These are phyloP conservation scores for Cucurbita ficifolia DNA, from an alignment of 306 rosid species.

Conservation along the genomic window DNA sequence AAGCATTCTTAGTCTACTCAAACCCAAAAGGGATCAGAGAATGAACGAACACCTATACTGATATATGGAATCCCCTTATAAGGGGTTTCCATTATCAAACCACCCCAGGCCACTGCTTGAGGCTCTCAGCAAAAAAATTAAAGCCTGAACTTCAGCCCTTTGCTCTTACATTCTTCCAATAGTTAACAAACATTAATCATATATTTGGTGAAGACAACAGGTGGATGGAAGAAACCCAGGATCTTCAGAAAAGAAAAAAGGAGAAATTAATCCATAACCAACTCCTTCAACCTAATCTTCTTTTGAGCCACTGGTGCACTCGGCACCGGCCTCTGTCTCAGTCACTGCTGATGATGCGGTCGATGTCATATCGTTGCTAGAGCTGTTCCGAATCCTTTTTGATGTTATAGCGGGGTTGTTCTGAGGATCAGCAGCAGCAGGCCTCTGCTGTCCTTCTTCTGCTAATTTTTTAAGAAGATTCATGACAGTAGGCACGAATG, in stretches of 20 bases:
- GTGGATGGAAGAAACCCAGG: constrained; percentile 6
- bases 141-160: constrained; percentile 7
- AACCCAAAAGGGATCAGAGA: background rate
- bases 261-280: constrained; percentile 5
- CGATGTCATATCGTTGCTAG: constrained; percentile 27
- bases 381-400: constrained; percentile 18
- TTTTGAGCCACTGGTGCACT: constrained; percentile 29
- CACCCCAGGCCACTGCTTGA: constrained; percentile 2
- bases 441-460: constrained; percentile 38
- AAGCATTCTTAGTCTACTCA: constrained; percentile 3
- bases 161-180: background rate
- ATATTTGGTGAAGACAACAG: background rate
- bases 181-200: constrained; percentile 1
- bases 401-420: constrained; percentile 24
- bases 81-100: background rate
- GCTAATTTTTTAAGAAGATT: constrained; percentile 63
- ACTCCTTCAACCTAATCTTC: constrained; percentile 26
- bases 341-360: constrained; percentile 53
- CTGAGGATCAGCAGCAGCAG: constrained; percentile 34
- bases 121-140: constrained; percentile 9
- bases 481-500: constrained; percentile 73
- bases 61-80: background rate
- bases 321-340: constrained; percentile 22
- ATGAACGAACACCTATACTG: constrained; percentile 1
- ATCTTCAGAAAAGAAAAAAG: constrained; percentile 17